A percentile compares a stretch with the other conserved stretches of the same genome.
Evolutionary conservation across 306 rosid species (phyloP).

Genomic region (Hippophae rhamnoides): DNA sequence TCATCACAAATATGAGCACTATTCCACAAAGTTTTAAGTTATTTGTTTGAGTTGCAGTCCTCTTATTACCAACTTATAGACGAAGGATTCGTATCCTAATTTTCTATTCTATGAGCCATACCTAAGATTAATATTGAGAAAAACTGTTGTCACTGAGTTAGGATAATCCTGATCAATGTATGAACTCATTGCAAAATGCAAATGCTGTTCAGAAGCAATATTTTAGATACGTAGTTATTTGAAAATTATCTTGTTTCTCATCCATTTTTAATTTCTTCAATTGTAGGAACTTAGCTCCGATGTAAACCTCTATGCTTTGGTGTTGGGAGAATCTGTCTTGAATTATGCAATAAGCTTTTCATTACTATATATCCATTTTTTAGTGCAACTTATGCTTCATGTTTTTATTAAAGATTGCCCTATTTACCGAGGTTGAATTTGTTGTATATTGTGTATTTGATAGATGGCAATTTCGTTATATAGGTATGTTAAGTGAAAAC

Average conservation of each 20-base stretch:
- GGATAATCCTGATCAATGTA: too few species aligned
- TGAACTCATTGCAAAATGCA: too few species aligned
- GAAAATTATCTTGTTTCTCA: background rate
- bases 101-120: too few species aligned
- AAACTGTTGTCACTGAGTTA: too few species aligned
- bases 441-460: conserved; percentile 8
- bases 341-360: conserved; percentile 78
- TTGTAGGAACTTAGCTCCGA: conserved; percentile 91
- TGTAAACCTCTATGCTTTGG: conserved; percentile 87
- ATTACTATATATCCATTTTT: background rate
- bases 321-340: conserved; percentile 96
- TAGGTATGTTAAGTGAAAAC: conserved; percentile 49
- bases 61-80: too few species aligned
- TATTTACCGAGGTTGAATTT: conserved; percentile 8
- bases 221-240: too few species aligned
- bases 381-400: conserved; percentile 6
- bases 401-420: conserved; percentile 17
- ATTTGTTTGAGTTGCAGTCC: too few species aligned
- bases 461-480: conserved; percentile 98
- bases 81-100: too few species aligned
- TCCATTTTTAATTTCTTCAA: conserved; percentile 12
- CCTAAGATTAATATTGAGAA: too few species aligned
- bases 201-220: too few species aligned
- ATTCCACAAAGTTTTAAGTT: too few species aligned
- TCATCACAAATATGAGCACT: too few species aligned